Evolutionary conservation across 306 rosid genomes (phyloP).

Genomic region (Clitoria ternatea): DNA sequence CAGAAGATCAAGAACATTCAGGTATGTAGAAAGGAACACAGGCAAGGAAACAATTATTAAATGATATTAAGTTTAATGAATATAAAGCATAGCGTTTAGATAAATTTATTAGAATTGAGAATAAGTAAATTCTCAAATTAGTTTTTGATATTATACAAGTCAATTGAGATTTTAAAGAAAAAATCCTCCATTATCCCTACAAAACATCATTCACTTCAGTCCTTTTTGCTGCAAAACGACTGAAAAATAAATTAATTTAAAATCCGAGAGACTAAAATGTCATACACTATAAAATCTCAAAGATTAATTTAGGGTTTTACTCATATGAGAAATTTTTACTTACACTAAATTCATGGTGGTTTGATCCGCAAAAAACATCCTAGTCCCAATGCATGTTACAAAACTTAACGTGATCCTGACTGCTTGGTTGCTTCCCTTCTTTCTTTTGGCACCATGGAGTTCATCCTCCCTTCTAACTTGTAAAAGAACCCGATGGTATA

Average conservation of each 20-base stretch:
- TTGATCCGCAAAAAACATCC: slow-evolving; percentile 1
- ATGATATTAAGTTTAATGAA: neutral
- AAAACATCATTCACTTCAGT: too few species aligned
- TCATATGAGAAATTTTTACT: neutral
- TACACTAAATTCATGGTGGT: neutral
- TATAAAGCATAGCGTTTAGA: slow-evolving; percentile 2
- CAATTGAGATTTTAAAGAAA: too few species aligned
- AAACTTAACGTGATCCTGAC: neutral
- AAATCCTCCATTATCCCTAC: too few species aligned
- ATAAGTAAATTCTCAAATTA: too few species aligned
- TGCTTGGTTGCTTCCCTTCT: slow-evolving; percentile 13
- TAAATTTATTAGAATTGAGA: neutral
- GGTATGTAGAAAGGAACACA: slow-evolving; percentile 11
- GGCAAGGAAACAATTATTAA: slow-evolving; percentile 1
- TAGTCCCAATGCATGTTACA: neutral
- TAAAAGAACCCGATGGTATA: neutral
- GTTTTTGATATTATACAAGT: too few species aligned
- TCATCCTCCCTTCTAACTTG: neutral
- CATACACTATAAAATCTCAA: too few species aligned
- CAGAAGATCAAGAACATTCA: slow-evolving; percentile 15
- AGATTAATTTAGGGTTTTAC: too few species aligned
- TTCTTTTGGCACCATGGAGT: slow-evolving; percentile 3
- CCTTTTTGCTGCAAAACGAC: too few species aligned
- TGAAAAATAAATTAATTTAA: too few species aligned
- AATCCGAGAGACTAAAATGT: too few species aligned